Evolutionary conservation across 768 basidiomycete species (phyloP).

Genomic region (Lactarius sp.): DNA sequence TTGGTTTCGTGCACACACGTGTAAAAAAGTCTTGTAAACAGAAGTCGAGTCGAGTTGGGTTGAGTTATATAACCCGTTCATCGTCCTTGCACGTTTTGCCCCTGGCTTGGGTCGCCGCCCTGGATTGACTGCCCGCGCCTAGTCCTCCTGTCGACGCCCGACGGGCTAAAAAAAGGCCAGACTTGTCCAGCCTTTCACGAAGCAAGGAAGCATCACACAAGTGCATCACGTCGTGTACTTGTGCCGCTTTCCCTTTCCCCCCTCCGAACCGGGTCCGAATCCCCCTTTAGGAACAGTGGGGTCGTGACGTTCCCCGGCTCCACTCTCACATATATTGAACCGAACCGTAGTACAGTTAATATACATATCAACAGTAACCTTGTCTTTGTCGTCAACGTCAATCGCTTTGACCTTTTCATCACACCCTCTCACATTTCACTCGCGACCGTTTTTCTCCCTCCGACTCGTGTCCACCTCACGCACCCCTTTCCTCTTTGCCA

Average conservation of each 20-base stretch:
- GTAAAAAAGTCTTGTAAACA: no score
- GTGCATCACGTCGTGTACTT: not conserved
- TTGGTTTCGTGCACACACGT: no score
- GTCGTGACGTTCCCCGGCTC: not conserved
- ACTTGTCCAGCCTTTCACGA: not conserved
- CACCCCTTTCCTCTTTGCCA: not conserved
- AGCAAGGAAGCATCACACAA: no score
- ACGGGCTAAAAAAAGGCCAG: not conserved
- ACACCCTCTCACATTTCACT: not conserved
- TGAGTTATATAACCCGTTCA: no score
- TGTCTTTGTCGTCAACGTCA: not conserved
- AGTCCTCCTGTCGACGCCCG: not conserved
- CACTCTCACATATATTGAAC: not conserved
- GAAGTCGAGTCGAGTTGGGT: no score
- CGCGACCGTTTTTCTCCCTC: not conserved
- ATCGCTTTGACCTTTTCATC: conserved; percentile 1
- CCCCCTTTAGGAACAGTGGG: not conserved
- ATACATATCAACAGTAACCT: conserved; percentile 1
- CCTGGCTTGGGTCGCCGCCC: no score
- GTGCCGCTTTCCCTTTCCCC: not conserved
- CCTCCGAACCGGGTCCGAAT: not conserved
- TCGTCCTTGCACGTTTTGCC: no score
- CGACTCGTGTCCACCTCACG: not conserved
- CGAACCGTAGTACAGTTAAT: not conserved
- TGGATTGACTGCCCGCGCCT: no score